Evolutionary conservation across 2,329 filamentous ascomycete genomes (phyloP).

Genomic region (Neonectria coccinea): DNA sequence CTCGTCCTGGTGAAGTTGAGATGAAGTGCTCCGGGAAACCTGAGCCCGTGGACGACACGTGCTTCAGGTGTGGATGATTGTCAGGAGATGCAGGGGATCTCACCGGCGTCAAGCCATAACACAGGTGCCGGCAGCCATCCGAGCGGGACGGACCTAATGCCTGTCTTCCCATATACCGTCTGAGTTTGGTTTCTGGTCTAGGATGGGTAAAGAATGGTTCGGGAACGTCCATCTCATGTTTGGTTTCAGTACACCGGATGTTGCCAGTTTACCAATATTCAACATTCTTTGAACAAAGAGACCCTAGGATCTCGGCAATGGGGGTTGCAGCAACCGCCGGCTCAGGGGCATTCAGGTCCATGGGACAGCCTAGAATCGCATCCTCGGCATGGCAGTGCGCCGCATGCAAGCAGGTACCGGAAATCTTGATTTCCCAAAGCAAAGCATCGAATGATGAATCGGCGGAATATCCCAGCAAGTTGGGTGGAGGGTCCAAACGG

Average conservation of each 20-base stretch:
- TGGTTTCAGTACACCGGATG: neutral
- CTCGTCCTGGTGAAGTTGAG: neutral
- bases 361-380: neutral
- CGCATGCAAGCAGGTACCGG: neutral
- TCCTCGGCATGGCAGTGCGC: neutral
- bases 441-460: conserved; percentile 10
- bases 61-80: conserved; percentile 8
- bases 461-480: conserved; percentile 6
- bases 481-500: neutral
- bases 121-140: neutral
- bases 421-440: conserved; percentile 5
- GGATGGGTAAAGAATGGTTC: neutral
- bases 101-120: neutral
- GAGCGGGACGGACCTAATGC: neutral
- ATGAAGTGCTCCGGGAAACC: neutral
- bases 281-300: neutral
- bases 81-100: neutral
- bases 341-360: neutral
- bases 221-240: neutral
- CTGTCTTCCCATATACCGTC: neutral
- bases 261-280: neutral
- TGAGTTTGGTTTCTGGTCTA: neutral
- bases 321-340: neutral
- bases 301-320: neutral
- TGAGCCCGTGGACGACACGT: neutral